Percentiles rank a stretch among this genome's conserved stretches.
These are phyloP conservation scores for Dendryphion nanum DNA, from an alignment of 2,329 filamentous ascomycete species.

Conservation along the genomic window DNA sequence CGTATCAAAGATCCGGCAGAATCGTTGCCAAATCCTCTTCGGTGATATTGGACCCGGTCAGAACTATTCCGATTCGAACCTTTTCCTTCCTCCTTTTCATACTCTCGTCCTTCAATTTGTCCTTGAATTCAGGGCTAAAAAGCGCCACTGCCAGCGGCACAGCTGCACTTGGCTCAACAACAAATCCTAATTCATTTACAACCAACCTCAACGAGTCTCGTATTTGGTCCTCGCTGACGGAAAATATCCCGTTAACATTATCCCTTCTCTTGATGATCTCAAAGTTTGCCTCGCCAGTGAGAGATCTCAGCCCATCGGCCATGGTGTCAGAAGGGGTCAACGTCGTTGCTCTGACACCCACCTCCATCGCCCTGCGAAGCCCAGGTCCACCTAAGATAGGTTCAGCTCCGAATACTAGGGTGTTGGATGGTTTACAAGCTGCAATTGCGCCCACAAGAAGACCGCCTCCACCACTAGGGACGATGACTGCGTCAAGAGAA, in stretches of 20 bases:
- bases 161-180: conserved; percentile 12
- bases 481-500: conserved; percentile 8
- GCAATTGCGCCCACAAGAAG: conserved; percentile 9
- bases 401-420: conserved; percentile 9
- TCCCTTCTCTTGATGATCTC: conserved; percentile 4
- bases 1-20: background rate
- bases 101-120: background rate
- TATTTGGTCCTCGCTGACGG: conserved; percentile 7
- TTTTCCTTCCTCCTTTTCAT: background rate
- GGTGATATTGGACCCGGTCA: conserved; percentile 3
- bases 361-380: background rate
- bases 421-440: conserved; percentile 3
- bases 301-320: conserved; percentile 9
- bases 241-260: conserved; percentile 7
- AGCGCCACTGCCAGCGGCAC: conserved; percentile 8
- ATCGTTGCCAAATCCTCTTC: conserved; percentile 1
- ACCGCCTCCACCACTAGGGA: conserved; percentile 11
- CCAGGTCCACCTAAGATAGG: conserved; percentile 6
- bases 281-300: conserved; percentile 10
- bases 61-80: conserved; percentile 5
- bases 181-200: conserved; percentile 4
- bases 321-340: conserved; percentile 4
- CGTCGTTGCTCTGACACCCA: no score
- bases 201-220: conserved; percentile 3
- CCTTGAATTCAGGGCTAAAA: conserved; percentile 6